Evolutionary conservation across 805 yeast genomes (phyloP), one percentile per base, ranked within the genome.

Genomic region (Yamadazyma kitorensis): DNA sequence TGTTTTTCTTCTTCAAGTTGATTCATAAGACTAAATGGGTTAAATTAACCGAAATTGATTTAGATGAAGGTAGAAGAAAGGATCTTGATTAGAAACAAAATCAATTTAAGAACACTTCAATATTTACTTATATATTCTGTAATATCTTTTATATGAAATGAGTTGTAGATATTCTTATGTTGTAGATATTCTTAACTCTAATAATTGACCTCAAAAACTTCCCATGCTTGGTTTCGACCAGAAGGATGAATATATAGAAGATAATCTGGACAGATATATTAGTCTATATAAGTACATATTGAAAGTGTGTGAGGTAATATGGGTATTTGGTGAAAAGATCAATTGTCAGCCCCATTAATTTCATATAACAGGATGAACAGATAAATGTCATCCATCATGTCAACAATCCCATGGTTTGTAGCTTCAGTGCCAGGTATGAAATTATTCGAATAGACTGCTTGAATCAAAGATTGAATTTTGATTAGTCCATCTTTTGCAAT

Each of bases 401-500:
- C 79, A 9, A 55, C 67, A 17, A 80, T 77, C 3, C 86, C 86
- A 31, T 70, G 67, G 30, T 72, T 76, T 7, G 27, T 13, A 4
- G 33, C 22, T 17, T 43, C 43, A 12, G 38, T 32, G 19, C 46
- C 40, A 29, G 44, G 11, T 29, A 40, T 47, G 27, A 47, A 42
- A 27, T 48, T 53, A 35, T 59, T 54, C 17, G 80, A 72, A 54
- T 79, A 85, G 29, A 76, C 69, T 2, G 86, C 89, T 34, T 75
- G 74, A 10, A 85, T 75, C 49, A 82, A 80, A 43, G 80, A 82
- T 43, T 78, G 80, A 25, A 87, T 76, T 58, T 86, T 88, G 19
- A 83, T 76, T 27, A 82, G 59, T 0, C 97, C 96, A 48, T 85
- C 87, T 49, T 81, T 82, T 25, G 76, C 77, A 16, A 86, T 79